Evolutionary conservation across 1,139 yeast species (phyloP), one percentile per base, ranked within the genome.

Genomic region (Protomyces macrosporus): DNA sequence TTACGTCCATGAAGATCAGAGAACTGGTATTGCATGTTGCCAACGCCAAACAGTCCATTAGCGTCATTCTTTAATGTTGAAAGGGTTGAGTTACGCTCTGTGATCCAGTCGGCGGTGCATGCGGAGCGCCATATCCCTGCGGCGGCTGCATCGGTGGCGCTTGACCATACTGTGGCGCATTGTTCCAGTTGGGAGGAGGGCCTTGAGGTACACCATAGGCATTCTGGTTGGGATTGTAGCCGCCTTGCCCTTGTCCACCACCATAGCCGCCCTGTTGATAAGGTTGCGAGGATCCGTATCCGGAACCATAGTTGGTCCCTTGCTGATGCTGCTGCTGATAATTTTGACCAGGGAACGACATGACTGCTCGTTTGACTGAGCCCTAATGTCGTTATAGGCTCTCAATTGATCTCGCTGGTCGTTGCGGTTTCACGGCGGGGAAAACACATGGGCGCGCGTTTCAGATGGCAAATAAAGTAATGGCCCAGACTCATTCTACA

Each of bases 1-100:
- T 86, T 84, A 58, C 78, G 78, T 23, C 96, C 96, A 0, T 82
- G 75, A 78, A 93, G 87, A 74, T 84, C 83, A 45, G 96, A 88
- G 76, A 87, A 88, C 73, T 85, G 87, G 74, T 77, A 87, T 58
- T 78, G 62, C 62, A 58, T 58, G 9, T 51, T 51, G 33, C 45
- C 45, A 39, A 55, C 62, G 23, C 62, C 62, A 34, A 58, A 58
- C 48, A 14, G 33, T 58, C 62, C 23, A 7, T 58, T 50, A 37
- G 33, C 16, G 23, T 48, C 56, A 9, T n/a, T 34, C 12, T 50
- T 53, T 7, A 50, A 55, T 1, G 48, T 7, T 7, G 56, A 45
- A 32, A 40, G 45, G 6, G 36, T 56, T 23, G 23, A 23, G 23
- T 34, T 52, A 40, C 23, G 6, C 30, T 16, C 23, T 37, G 42